Percentiles rank a stretch among this genome's conserved stretches.
These are phyloP conservation scores for Aspergillus transmontanensis DNA, from an alignment of 2,329 filamentous ascomycete species.

Conservation along the genomic window DNA sequence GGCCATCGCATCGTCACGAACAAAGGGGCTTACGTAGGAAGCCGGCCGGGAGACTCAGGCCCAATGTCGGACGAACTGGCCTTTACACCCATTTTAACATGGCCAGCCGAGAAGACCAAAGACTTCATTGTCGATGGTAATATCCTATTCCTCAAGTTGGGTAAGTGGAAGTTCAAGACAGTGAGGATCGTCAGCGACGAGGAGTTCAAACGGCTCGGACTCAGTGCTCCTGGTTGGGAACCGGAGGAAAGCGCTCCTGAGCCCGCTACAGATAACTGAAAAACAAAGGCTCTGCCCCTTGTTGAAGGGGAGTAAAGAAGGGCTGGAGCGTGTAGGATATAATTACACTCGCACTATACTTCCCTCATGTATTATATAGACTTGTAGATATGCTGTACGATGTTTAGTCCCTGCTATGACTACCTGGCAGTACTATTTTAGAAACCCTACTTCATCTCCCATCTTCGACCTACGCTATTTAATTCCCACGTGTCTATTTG, in stretches of 20 bases:
- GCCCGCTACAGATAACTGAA: not conserved
- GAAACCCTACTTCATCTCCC: not conserved
- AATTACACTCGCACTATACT: too few relatives aligned
- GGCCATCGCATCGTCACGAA: conserved; percentile 53
- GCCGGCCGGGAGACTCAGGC: conserved; percentile 41
- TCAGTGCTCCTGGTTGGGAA: conserved; percentile 56
- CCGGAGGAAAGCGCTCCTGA: conserved; percentile 22
- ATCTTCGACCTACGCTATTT: not conserved
- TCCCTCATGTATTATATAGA: conserved; percentile 17
- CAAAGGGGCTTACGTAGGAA: conserved; percentile 55
- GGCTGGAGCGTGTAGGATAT: not conserved
- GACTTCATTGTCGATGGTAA: conserved; percentile 55
- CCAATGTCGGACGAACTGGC: conserved; percentile 48
- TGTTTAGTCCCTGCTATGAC: not conserved
- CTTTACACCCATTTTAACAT: conserved; percentile 54
- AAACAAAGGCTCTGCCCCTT: not conserved
- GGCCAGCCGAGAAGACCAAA: conserved; percentile 45
- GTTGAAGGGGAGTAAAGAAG: not conserved
- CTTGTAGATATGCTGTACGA: conserved; percentile 16
- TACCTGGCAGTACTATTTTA: not conserved
- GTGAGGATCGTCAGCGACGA: conserved; percentile 58
- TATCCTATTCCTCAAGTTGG: conserved; percentile 57
- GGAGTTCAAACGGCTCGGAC: conserved; percentile 51
- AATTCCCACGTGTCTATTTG: not conserved
- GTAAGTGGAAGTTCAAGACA: conserved; percentile 64